Base-by-base conservation (phyloP, 331 rosid species). In the Acacia pycnantha region DNA sequence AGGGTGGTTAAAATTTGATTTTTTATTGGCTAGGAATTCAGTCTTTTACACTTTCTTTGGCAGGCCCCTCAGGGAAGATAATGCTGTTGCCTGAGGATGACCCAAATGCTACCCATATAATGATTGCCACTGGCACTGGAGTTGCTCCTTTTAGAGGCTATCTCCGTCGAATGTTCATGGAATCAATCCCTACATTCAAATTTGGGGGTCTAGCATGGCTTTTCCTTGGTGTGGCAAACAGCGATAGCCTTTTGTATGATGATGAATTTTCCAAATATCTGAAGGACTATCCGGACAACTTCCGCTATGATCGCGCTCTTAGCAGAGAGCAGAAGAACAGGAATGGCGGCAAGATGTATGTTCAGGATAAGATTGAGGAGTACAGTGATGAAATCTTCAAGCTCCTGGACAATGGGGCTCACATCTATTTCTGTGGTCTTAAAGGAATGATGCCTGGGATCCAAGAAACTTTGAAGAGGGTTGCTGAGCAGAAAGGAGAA, bases 381-480 rank as follows among this genome's bases (percentile, higher is more conserved):
- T 92, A 93, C 40, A 93, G 97, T 65, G 97, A 96, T 48, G 97
- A 96, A 78, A 84, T 96, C 85, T 96, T 92, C 53, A 91, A 88
- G 74, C 97, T 93, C 61, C 83, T 96, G 85, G 99, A 93, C 54
- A 66, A 74, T 35, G 99, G 98, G 9, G 98, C 99, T 44, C 99
- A 96, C 91, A 96, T 96, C 44, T 96, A 93, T 76, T 96, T 96
- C 89, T 96, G 99, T 50, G 99, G 98, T 31, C 97, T 96, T 6
- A 96, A 85, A 82, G 99, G 99, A 71, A 96, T 96, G 99, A 93
- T 96, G 99, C 98, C 99, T 40, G 99, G 99, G 65, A 96, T 96
- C 76, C 99, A 96, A 86, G 98, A 91, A 22, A 96, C 99, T 4
- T 86, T 96, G 83, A 93, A 92, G 90, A 90, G 81, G 86, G 99